Conservation (phyloP, 2,329 filamentous ascomycete genomes). For the Truncatella angustata region DNA sequence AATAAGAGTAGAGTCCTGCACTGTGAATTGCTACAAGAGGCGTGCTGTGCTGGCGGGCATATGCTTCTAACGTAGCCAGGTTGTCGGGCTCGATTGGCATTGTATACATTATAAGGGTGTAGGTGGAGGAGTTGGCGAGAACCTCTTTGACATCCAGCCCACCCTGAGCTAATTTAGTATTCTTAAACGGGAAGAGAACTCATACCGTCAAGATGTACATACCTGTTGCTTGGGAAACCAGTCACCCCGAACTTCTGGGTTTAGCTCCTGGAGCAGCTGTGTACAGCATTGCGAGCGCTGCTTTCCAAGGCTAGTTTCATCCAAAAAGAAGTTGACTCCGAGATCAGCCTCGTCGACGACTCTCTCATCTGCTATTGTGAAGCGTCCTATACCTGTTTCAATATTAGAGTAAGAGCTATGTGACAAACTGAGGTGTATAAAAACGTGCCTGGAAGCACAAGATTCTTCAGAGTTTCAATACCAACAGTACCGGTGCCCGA, state of each 20-base stretch:
- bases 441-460: conserved; percentile 75
- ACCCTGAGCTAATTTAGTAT: conserved; percentile 20
- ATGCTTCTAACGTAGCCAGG: conserved; percentile 43
- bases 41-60: conserved; percentile 56
- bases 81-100: conserved; percentile 45
- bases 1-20: conserved; percentile 88
- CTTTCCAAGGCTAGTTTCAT: conserved; percentile 73
- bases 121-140: conserved; percentile 39
- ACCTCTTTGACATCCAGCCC: conserved; percentile 37
- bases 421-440: background rate
- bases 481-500: conserved; percentile 84
- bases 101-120: conserved; percentile 56
- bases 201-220: background rate
- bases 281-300: conserved; percentile 76
- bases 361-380: conserved; percentile 83
- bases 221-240: conserved; percentile 56
- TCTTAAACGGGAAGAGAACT: background rate
- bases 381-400: conserved; percentile 73
- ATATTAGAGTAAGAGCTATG: conserved; percentile 18
- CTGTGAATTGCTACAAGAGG: conserved; percentile 83
- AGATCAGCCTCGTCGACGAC: conserved; percentile 78
- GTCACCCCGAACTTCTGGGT: conserved; percentile 83
- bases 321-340: conserved; percentile 95
- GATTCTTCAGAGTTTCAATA: conserved; percentile 90
- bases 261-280: conserved; percentile 78